These are phyloP conservation scores for Bipolaris cookei DNA, from an alignment of 2,329 filamentous ascomycete species.

Conservation along the genomic window DNA sequence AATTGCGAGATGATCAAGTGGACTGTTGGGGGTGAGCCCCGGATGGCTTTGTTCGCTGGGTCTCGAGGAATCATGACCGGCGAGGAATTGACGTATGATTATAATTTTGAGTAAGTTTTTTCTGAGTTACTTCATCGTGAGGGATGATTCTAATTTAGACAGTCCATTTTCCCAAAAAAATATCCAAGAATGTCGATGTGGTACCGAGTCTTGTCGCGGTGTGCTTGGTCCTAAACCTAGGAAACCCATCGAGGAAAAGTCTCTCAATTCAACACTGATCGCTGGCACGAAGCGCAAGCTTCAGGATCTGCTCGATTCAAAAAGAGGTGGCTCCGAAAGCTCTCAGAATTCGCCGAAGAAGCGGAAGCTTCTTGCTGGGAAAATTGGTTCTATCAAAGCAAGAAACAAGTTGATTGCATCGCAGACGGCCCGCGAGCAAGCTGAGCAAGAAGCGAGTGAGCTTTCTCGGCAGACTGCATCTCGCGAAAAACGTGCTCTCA, in stretches of 20 bases:
- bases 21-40: conserved; percentile 90
- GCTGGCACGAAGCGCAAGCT: conserved; percentile 47
- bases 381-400: conserved; percentile 29
- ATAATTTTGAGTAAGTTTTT: conserved; percentile 69
- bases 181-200: conserved; percentile 69
- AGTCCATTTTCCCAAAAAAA: conserved; percentile 62
- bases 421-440: conserved; percentile 32
- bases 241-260: conserved; percentile 50
- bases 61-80: conserved; percentile 89
- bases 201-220: conserved; percentile 65
- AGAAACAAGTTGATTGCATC: conserved; percentile 32
- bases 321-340: conserved; percentile 30
- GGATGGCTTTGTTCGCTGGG: conserved; percentile 96
- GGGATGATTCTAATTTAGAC: conserved; percentile 13
- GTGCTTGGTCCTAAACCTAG: conserved; percentile 64
- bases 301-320: conserved; percentile 36
- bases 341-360: conserved; percentile 41
- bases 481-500: conserved; percentile 42
- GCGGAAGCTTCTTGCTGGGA: conserved; percentile 32
- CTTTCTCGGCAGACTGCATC: conserved; percentile 40
- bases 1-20: conserved; percentile 99
- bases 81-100: conserved; percentile 95
- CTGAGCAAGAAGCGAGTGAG: conserved; percentile 36
- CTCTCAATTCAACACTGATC: conserved; percentile 37
- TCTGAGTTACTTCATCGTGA: background rate